Conservation (phyloP, 257 asterid species). For the Primulina tabacum region DNA sequence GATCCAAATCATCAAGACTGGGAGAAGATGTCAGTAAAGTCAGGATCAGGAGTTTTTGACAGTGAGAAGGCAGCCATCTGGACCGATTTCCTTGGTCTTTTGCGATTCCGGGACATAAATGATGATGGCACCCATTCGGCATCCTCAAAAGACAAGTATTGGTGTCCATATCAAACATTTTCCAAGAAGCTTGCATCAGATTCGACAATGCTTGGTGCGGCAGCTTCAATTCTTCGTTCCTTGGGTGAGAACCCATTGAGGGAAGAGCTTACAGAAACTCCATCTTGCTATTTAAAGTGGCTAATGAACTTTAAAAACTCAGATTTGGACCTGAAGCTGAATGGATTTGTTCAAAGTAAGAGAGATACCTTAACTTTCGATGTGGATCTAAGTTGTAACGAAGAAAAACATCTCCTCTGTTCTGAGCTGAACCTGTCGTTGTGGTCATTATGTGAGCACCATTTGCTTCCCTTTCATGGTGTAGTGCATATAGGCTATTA, state of each 20-base stretch:
- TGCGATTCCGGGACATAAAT: slow-evolving; percentile 55
- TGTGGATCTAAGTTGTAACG: slow-evolving; percentile 28
- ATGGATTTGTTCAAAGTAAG: slow-evolving; percentile 40
- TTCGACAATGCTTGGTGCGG: slow-evolving; percentile 54
- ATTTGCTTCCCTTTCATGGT: slow-evolving; percentile 89
- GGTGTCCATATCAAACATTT: slow-evolving; percentile 63
- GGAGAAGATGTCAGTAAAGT: slow-evolving; percentile 41
- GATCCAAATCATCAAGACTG: slow-evolving; percentile 57
- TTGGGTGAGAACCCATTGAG: slow-evolving; percentile 83
- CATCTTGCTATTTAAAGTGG: slow-evolving; percentile 74
- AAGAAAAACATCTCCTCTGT: slow-evolving; percentile 31
- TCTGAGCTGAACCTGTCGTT: slow-evolving; percentile 65
- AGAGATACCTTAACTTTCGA: slow-evolving; percentile 30
- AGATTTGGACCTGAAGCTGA: slow-evolving; percentile 56
- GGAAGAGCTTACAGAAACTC: slow-evolving; percentile 71
- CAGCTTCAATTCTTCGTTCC: slow-evolving; percentile 52
- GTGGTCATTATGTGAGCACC: slow-evolving; percentile 95
- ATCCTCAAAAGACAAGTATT: slow-evolving; percentile 32
- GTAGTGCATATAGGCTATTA: slow-evolving; percentile 79
- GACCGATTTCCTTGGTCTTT: slow-evolving; percentile 70
- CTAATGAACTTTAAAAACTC: slow-evolving; percentile 59
- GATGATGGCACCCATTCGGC: slow-evolving; percentile 16
- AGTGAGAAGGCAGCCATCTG: slow-evolving; percentile 51
- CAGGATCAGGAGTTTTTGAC: slow-evolving; percentile 81
- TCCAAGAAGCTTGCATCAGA: slow-evolving; percentile 36